phyloP scores from a whole-genome alignment of 345 rosid genomes.

The Euphorbia pulcherrima region DNA sequence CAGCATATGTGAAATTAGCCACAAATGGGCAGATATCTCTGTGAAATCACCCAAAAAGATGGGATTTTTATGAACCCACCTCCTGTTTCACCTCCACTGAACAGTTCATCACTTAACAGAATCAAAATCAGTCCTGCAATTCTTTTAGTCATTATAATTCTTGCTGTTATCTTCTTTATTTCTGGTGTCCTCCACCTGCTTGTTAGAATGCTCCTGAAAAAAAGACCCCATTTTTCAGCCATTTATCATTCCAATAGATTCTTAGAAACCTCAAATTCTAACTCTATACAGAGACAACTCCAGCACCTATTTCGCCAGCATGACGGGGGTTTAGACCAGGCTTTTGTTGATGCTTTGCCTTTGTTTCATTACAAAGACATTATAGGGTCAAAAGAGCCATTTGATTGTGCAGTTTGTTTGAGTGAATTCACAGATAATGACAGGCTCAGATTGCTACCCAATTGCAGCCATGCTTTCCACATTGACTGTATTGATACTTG shows the following conservation, averaged over 20 bases:
- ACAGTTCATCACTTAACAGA: conserved; percentile 27
- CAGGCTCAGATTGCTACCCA: conserved; percentile 61
- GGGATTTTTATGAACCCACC: conserved; percentile 28
- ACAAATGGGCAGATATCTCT: conserved; percentile 30
- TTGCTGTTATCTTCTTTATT: conserved; percentile 50
- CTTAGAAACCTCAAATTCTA: conserved; percentile 41
- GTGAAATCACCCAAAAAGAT: conserved; percentile 21
- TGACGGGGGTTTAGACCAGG: conserved; percentile 71
- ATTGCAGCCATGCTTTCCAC: conserved; percentile 73
- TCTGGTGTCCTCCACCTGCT: conserved; percentile 61
- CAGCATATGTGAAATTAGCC: neutral
- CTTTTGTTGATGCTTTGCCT: conserved; percentile 62
- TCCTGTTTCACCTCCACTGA: conserved; percentile 24
- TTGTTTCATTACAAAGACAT: conserved; percentile 57
- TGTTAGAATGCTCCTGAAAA: conserved; percentile 42
- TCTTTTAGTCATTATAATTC: conserved; percentile 44
- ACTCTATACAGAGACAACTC: conserved; percentile 56
- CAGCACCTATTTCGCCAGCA: conserved; percentile 66
- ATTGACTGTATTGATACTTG: conserved; percentile 63
- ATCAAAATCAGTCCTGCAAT: conserved; percentile 48
- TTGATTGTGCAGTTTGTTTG: conserved; percentile 76
- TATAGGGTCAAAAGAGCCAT: conserved; percentile 59
- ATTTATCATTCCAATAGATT: conserved; percentile 40
- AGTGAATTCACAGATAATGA: conserved; percentile 52
- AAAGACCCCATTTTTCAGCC: conserved; percentile 40